Percentiles rank a stretch among this genome's conserved stretches.
These are phyloP conservation scores for Chytriomyces hyalinus DNA, from an alignment of 192 early-diverging fungal genomes.

Conservation along the genomic window DNA sequence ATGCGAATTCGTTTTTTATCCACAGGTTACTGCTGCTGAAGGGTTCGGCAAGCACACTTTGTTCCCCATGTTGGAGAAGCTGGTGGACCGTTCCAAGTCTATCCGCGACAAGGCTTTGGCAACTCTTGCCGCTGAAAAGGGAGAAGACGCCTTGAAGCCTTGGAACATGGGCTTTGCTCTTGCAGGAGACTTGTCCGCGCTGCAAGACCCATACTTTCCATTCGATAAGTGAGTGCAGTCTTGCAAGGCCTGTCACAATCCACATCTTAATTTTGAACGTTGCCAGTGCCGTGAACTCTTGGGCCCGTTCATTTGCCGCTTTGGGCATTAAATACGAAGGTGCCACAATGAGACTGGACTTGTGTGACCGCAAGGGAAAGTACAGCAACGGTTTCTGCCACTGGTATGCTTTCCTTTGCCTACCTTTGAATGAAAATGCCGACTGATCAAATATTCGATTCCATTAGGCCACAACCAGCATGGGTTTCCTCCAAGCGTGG, in stretches of 20 bases:
- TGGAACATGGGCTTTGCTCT: constrained; percentile 39
- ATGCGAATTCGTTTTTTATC: background rate
- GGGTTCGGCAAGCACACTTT: constrained; percentile 42
- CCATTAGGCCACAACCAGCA: constrained; percentile 35
- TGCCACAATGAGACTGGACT: constrained; percentile 42
- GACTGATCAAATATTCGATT: too few species aligned
- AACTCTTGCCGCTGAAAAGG: constrained; percentile 40
- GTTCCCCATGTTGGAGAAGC: constrained; percentile 45
- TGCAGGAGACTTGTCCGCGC: constrained; percentile 31
- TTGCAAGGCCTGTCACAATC: too few species aligned
- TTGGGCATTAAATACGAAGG: constrained; percentile 38
- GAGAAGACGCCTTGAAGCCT: constrained; percentile 37
- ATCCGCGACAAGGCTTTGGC: constrained; percentile 38
- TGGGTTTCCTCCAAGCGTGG: constrained; percentile 35
- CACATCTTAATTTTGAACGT: too few species aligned
- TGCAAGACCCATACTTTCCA: constrained; percentile 26
- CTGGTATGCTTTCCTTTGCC: constrained; percentile 14
- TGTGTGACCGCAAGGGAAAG: constrained; percentile 46
- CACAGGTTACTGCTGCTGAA: constrained; percentile 41
- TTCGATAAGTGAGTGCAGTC: background rate
- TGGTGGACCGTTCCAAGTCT: constrained; percentile 27
- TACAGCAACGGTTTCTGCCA: constrained; percentile 50
- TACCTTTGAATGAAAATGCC: too few species aligned
- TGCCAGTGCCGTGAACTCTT: constrained; percentile 35
- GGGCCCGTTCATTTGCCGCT: constrained; percentile 47